Percentiles rank a stretch among this genome's conserved stretches.
phyloP scores from a whole-genome alignment of 306 rosid genomes.

The Castanea crenata region DNA sequence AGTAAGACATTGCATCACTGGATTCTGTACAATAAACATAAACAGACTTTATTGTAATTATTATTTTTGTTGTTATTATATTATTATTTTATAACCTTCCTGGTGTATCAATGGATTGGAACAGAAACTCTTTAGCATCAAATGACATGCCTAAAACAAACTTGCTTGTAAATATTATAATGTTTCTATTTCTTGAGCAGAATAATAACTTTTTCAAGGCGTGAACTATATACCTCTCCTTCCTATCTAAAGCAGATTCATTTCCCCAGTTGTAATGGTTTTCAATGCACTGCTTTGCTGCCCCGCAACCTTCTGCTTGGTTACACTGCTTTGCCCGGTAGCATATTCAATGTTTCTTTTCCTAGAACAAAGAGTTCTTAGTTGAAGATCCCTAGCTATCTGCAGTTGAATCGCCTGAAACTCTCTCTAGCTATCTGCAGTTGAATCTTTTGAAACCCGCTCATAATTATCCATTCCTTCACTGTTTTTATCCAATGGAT shows the following conservation, averaged over 20 bases:
- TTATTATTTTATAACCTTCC: not conserved
- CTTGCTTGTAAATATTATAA: not conserved
- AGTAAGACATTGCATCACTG: not conserved
- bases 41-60: not conserved
- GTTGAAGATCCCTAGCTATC: not conserved
- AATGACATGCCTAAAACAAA: not conserved
- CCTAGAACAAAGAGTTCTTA: not conserved
- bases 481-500: not conserved
- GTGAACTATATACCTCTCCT: conserved; percentile 22
- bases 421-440: not conserved
- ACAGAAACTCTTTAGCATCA: not conserved
- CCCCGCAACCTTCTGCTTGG: conserved; percentile 10
- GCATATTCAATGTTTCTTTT: not conserved
- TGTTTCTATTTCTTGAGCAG: not conserved
- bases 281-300: not conserved
- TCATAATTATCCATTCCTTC: not conserved
- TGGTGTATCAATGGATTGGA: not conserved
- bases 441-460: conserved; percentile 2
- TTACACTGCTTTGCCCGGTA: conserved; percentile 6
- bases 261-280: conserved; percentile 10
- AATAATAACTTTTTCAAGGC: not conserved
- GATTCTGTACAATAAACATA: not conserved
- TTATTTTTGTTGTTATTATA: too few relatives aligned
- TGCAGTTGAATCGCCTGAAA: conserved; percentile 2
- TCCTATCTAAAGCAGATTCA: conserved; percentile 1